Base-by-base conservation (phyloP, 73 alveolate genomes). In the Paramecium caudatum region DNA sequence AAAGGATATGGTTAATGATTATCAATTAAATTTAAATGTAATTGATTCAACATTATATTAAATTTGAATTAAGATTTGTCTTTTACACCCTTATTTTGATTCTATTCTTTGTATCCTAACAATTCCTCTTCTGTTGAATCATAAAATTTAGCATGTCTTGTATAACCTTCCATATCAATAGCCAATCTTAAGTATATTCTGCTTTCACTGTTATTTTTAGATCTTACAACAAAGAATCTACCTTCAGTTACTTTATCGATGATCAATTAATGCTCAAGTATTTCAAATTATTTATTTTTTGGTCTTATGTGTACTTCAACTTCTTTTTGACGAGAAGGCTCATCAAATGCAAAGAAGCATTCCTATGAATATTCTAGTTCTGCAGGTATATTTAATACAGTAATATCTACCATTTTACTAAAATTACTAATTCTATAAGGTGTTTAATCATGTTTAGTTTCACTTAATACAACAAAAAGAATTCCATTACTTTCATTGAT, bases 361-460 rank as follows among this genome's bases (percentile, higher is more conserved):
- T 65, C 83, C 8, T 65, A 30, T 5, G 27, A 32, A 33, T 30
- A 33, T 17, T 36, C 83, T 65, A 65, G 34, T 10, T 3, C 16
- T 0, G 17, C 47, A 1, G 50, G 50, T 33, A 65, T 3, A 65
- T 33, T 65, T 2, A 36, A n/a, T 4, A 65, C 17, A 33, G 47
- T 36, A 0, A 65, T 8, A 32, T 65, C 5, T n/a, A 65, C 34
- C 49, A 65, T 33, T 13, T 65, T 65, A 3, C 50, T 33, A 32
- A 7, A n/a, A 34, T 65, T 65, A 4, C 50, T 65, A 32, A 65
- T 65, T 32, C 49, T 65, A 65, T 65, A 65, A 3, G 83, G 83
- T 30, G 83, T 36, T 32, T 65, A 9, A 65, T 65, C 83, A 65
- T 65, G 83, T 33, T 65, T 65, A n/a, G 49, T 65, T 36, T 65